Evolutionary conservation across 2,329 filamentous ascomycete species (phyloP).

Genomic region (Cyclaneusma minus): DNA sequence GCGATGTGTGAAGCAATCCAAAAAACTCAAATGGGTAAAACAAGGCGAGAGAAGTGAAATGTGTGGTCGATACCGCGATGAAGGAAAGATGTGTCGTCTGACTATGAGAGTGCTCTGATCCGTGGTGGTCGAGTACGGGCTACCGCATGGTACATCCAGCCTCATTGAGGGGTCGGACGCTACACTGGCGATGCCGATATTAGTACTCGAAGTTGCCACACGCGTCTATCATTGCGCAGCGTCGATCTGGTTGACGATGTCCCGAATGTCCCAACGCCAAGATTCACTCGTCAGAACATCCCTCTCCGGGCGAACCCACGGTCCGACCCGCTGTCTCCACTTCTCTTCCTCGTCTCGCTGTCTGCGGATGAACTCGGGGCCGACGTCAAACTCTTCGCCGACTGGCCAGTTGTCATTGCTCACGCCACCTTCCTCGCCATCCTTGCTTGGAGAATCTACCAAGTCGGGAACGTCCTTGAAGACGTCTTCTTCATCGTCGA

Average conservation of each 20-base stretch:
- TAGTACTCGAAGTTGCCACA: too few species aligned
- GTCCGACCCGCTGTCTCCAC: constrained; percentile 77
- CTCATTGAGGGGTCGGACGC: too few species aligned
- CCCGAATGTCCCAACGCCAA: constrained; percentile 67
- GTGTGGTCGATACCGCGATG: too few species aligned
- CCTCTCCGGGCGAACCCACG: constrained; percentile 55
- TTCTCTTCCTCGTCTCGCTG: constrained; percentile 84
- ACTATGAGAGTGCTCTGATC: too few species aligned
- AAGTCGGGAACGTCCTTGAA: constrained; percentile 93
- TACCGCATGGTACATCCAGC: too few species aligned
- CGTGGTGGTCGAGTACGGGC: too few species aligned
- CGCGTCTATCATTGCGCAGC: too few species aligned
- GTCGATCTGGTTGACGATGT: constrained; percentile 27
- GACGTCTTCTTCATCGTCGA: constrained; percentile 81
- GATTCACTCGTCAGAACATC: constrained; percentile 33
- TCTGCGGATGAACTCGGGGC: constrained; percentile 78
- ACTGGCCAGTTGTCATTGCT: constrained; percentile 69
- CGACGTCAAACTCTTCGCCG: constrained; percentile 94
- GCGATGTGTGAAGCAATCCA: too few species aligned
- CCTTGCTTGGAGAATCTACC: constrained; percentile 47
- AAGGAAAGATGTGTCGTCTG: too few species aligned
- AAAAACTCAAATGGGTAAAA: too few species aligned
- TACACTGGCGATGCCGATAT: too few species aligned
- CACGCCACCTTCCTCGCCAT: constrained; percentile 18
- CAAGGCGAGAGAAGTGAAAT: too few species aligned